A percentile compares a stretch with the other conserved stretches of the same genome.
Conservation (phyloP, 345 rosid genomes). For the Brassica napus region Da-Ae NC_063442.1:11935501-11936000, state of each 20-base stretch:
- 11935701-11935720: slow-evolving; percentile 43
- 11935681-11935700: slow-evolving; percentile 36
- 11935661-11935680: not conserved
- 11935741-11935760: slow-evolving; percentile 41
- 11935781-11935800: slow-evolving; percentile 36
- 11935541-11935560: slow-evolving; percentile 17
- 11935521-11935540: no score
- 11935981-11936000: not conserved
- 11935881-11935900: slow-evolving; percentile 50
- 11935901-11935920: slow-evolving; percentile 13
- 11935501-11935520: no score
- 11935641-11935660: no score
- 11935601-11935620: not conserved
- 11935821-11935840: slow-evolving; percentile 37
- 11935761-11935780: slow-evolving; percentile 41
- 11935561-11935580: slow-evolving; percentile 25
- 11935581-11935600: slow-evolving; percentile 40
- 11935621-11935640: not conserved
- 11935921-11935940: slow-evolving; percentile 29
- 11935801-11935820: slow-evolving; percentile 40
- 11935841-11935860: slow-evolving; percentile 17
- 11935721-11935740: slow-evolving; percentile 36
- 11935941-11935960: slow-evolving; percentile 33
- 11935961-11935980: not conserved
- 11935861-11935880: slow-evolving; percentile 39